Conservation (phyloP, 305 asterid species). For the Plantago lanceolata region DNA sequence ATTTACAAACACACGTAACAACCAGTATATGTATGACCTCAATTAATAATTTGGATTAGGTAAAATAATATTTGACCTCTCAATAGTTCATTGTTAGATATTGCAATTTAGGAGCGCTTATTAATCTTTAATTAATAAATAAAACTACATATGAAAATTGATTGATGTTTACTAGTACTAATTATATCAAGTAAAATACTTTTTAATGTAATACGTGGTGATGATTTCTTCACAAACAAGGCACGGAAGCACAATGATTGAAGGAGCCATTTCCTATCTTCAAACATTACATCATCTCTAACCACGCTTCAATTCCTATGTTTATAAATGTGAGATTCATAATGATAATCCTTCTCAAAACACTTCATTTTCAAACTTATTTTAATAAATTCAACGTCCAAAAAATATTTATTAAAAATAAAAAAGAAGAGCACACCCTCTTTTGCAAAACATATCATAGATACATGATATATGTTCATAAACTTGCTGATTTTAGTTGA, state of each 20-base stretch:
- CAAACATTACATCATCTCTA: constrained; percentile 26
- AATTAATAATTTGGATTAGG: background rate
- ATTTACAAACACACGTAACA: background rate
- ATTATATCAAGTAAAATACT: too few relatives aligned
- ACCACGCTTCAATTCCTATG: constrained; percentile 25
- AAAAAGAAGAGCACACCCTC: too few relatives aligned
- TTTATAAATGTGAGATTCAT: constrained; percentile 1
- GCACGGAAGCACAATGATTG: constrained; percentile 32
- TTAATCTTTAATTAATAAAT: too few relatives aligned
- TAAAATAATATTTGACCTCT: constrained; percentile 1
- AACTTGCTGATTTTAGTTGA: too few relatives aligned
- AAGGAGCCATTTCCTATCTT: constrained; percentile 26
- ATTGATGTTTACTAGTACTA: too few relatives aligned
- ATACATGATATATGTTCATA: too few relatives aligned
- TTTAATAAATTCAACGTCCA: background rate
- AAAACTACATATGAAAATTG: too few relatives aligned
- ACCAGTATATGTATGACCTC: background rate
- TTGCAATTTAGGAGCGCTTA: too few relatives aligned
- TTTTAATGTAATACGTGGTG: too few relatives aligned
- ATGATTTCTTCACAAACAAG: constrained; percentile 24
- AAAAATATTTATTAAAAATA: too few relatives aligned
- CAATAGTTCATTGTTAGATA: background rate
- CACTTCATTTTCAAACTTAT: background rate
- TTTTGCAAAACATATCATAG: too few relatives aligned
- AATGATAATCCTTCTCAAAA: constrained; percentile 1